These are phyloP conservation scores for Cyberlindnera subsufficiens DNA, from an alignment of 805 yeast genomes.

Conservation along the genomic window DNA sequence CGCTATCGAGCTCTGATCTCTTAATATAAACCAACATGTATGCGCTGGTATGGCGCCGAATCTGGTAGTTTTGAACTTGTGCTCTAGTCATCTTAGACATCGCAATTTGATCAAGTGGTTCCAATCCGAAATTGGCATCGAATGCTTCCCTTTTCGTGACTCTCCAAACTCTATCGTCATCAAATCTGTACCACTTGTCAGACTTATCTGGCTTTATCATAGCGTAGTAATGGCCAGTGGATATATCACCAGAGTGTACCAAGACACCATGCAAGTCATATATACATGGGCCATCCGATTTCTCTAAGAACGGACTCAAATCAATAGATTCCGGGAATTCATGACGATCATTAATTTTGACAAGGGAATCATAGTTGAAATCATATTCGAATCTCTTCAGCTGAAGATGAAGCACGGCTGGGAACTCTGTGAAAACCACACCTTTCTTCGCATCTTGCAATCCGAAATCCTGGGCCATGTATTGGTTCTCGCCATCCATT, in stretches of 20 bases:
- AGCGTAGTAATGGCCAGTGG: conserved; percentile 95
- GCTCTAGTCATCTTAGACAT: conserved; percentile 46
- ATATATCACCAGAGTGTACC: conserved; percentile 93
- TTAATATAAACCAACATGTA: conserved; percentile 94
- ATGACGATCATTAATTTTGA: conserved; percentile 86
- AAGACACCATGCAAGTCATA: conserved; percentile 89
- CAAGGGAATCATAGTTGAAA: conserved; percentile 79
- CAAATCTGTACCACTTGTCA: conserved; percentile 84
- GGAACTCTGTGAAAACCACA: conserved; percentile 84
- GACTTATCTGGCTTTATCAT: conserved; percentile 74
- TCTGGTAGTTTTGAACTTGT: conserved; percentile 57
- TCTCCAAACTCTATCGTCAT: conserved; percentile 90
- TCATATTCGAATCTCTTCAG: conserved; percentile 93
- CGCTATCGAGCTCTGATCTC: conserved; percentile 46
- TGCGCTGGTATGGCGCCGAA: conserved; percentile 87
- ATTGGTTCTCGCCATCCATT: conserved; percentile 91
- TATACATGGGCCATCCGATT: conserved; percentile 34
- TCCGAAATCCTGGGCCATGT: conserved; percentile 85
- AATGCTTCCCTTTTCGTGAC: conserved; percentile 82
- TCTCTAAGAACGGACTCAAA: conserved; percentile 70
- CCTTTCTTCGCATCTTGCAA: conserved; percentile 96
- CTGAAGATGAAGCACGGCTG: conserved; percentile 90
- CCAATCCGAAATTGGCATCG: conserved; percentile 88
- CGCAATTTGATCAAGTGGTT: conserved; percentile 43
- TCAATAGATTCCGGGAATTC: conserved; percentile 85